A percentile compares a stretch with the other conserved stretches of the same genome.
These are phyloP conservation scores for Endotrypanum monterogeii DNA, from an alignment of 208 protist species.

Conservation along the genomic window DNA sequence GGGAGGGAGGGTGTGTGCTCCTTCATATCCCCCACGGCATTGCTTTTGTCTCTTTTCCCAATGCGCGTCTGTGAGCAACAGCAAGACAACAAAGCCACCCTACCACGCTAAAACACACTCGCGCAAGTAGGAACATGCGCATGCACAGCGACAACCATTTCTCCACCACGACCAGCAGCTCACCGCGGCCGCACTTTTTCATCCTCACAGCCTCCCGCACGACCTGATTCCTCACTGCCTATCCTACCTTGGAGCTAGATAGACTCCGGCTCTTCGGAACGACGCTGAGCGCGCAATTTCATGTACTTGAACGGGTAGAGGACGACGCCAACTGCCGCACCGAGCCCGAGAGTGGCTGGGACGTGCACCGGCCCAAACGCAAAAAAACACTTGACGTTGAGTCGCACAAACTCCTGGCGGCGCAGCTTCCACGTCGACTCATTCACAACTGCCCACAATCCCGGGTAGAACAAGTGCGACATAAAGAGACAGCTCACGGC, in stretches of 20 bases:
- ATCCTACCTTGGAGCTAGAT: not conserved
- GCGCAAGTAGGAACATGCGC: not conserved
- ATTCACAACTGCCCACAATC: slow-evolving; percentile 67
- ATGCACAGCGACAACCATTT: not conserved
- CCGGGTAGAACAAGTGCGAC: slow-evolving; percentile 69
- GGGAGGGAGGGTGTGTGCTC: too few species aligned
- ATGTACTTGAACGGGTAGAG: slow-evolving; percentile 65
- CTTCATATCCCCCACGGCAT: not conserved
- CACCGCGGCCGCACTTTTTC: not conserved
- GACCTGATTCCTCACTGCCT: not conserved
- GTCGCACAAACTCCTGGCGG: slow-evolving; percentile 49
- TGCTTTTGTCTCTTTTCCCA: not conserved
- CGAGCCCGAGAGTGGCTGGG: slow-evolving; percentile 42
- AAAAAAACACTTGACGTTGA: slow-evolving; percentile 67
- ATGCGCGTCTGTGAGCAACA: slow-evolving; percentile 1
- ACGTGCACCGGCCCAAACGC: slow-evolving; percentile 54
- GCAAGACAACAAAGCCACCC: slow-evolving; percentile 1
- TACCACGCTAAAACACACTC: not conserved
- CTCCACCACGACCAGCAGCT: not conserved
- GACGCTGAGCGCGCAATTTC: slow-evolving; percentile 34
- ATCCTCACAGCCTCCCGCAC: not conserved
- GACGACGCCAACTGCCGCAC: slow-evolving; percentile 33
- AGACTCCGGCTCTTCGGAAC: not conserved
- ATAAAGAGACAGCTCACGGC: slow-evolving; percentile 45
- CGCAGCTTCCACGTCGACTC: slow-evolving; percentile 58